A percentile compares a stretch with the other conserved stretches of the same genome.
Conservation (phyloP, 2,329 filamentous ascomycete genomes). For the Blumeriella jaapii region DNA sequence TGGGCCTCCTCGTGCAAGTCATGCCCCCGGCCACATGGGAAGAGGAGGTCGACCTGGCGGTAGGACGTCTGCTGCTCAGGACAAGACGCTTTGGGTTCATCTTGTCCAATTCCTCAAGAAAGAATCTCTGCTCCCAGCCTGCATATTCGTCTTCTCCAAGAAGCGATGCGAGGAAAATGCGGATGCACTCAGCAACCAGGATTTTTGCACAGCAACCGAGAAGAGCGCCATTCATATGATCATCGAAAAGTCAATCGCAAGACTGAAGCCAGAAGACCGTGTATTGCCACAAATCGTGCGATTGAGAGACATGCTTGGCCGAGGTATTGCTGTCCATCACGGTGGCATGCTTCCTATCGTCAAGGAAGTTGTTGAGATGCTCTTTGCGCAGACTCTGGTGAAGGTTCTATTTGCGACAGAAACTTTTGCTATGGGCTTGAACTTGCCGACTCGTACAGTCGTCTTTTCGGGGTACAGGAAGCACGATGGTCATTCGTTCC, state of each 20-base stretch:
- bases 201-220: slow-evolving; percentile 85
- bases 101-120: slow-evolving; percentile 86
- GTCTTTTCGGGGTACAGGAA: slow-evolving; percentile 97
- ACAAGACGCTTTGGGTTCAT: slow-evolving; percentile 94
- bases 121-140: slow-evolving; percentile 75
- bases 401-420: slow-evolving; percentile 97
- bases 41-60: slow-evolving; percentile 76
- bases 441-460: slow-evolving; percentile 88
- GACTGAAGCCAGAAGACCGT: slow-evolving; percentile 82
- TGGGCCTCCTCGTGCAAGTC: slow-evolving; percentile 36
- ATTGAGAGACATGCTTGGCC: slow-evolving; percentile 69
- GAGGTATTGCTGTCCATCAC: slow-evolving; percentile 93
- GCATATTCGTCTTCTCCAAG: slow-evolving; percentile 98
- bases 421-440: slow-evolving; percentile 97
- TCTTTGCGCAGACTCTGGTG: slow-evolving; percentile 89
- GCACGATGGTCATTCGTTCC: slow-evolving; percentile 84
- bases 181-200: slow-evolving; percentile 85
- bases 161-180: slow-evolving; percentile 96
- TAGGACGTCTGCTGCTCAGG: slow-evolving; percentile 80
- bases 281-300: slow-evolving; percentile 85
- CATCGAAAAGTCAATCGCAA: slow-evolving; percentile 85
- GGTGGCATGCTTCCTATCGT: slow-evolving; percentile 90
- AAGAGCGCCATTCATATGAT: slow-evolving; percentile 98
- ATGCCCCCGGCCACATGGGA: slow-evolving; percentile 74
- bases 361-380: slow-evolving; percentile 92